A percentile compares a stretch with the other conserved stretches of the same genome.
phyloP scores from a whole-genome alignment of 192 early-diverging fungal species.

The Coemansia guatemalensis region DNA sequence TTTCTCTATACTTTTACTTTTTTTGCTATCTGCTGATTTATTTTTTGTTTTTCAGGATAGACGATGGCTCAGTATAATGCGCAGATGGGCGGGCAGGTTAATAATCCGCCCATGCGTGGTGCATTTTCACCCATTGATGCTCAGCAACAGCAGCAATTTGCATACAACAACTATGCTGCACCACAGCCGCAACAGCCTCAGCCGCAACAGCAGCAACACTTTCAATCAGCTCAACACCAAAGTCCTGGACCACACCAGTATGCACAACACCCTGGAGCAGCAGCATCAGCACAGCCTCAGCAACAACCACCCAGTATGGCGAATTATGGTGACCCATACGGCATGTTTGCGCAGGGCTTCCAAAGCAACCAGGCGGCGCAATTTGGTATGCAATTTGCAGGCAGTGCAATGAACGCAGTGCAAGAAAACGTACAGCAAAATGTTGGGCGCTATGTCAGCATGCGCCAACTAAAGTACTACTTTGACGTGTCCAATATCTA shows the following conservation, averaged over 20 bases:
- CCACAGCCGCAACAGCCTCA: constrained; percentile 21
- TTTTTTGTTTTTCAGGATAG: constrained; percentile 1
- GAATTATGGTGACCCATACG: constrained; percentile 25
- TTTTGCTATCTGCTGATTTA: background rate
- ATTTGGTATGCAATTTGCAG: constrained; percentile 94
- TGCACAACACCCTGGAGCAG: constrained; percentile 1
- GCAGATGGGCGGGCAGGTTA: constrained; percentile 42
- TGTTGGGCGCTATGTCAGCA: constrained; percentile 79
- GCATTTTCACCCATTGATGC: constrained; percentile 50
- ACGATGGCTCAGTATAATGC: constrained; percentile 37
- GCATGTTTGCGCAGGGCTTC: constrained; percentile 29
- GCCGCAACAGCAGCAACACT: constrained; percentile 9
- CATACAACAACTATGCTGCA: constrained; percentile 16
- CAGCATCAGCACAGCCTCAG: constrained; percentile 14
- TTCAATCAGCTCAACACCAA: background rate
- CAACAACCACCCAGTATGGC: constrained; percentile 12
- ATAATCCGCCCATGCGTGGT: constrained; percentile 44
- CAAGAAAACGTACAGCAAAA: constrained; percentile 90
- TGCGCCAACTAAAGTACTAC: constrained; percentile 85
- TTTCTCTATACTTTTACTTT: constrained; percentile 8
- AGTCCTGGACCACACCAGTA: background rate
- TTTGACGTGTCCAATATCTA: constrained; percentile 96
- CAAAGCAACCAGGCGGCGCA: constrained; percentile 76
- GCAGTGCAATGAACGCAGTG: constrained; percentile 76
- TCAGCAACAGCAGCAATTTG: constrained; percentile 48